Conservation (phyloP, 208 protist species). For the Crithidia thermophila region DNA sequence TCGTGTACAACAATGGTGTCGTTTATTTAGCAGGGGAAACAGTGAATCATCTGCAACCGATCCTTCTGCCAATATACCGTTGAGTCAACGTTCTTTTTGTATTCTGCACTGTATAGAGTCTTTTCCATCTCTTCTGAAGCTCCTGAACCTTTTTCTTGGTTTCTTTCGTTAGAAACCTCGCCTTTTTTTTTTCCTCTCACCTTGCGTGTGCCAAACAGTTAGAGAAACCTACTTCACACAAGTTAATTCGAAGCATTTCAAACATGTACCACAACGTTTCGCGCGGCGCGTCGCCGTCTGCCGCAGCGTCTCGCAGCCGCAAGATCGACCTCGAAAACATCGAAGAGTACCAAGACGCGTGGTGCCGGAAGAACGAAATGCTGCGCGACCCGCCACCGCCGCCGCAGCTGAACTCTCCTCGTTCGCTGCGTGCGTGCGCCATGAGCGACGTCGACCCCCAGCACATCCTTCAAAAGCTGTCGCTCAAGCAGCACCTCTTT, state of each 20-base stretch:
- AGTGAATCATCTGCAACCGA: too few relatives aligned
- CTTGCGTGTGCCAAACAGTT: too few relatives aligned
- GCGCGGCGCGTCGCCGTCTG: conserved; percentile 14
- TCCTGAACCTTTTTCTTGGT: too few relatives aligned
- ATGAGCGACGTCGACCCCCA: conserved; percentile 29
- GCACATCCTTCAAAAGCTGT: conserved; percentile 42
- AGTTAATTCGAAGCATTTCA: too few relatives aligned
- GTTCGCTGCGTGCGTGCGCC: conserved; percentile 54
- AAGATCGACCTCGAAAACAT: conserved; percentile 54
- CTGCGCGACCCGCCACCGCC: conserved; percentile 34
- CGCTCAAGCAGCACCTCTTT: conserved; percentile 57
- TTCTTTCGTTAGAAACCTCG: too few relatives aligned
- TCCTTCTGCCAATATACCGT: too few relatives aligned
- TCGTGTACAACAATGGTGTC: too few relatives aligned
- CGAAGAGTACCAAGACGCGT: conserved; percentile 60
- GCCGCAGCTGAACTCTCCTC: conserved; percentile 63
- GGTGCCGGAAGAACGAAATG: conserved; percentile 41
- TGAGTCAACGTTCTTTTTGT: too few relatives aligned
- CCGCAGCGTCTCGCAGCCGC: background rate
- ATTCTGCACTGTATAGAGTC: too few relatives aligned
- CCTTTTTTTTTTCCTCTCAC: background rate
- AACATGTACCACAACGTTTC: conserved; percentile 25
- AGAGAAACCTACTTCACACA: too few relatives aligned
- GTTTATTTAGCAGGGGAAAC: too few relatives aligned
- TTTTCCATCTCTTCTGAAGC: too few relatives aligned